These are phyloP conservation scores for Yamadazyma blattariae DNA, from an alignment of 1,139 yeast genomes.

Conservation along the genomic window DNA sequence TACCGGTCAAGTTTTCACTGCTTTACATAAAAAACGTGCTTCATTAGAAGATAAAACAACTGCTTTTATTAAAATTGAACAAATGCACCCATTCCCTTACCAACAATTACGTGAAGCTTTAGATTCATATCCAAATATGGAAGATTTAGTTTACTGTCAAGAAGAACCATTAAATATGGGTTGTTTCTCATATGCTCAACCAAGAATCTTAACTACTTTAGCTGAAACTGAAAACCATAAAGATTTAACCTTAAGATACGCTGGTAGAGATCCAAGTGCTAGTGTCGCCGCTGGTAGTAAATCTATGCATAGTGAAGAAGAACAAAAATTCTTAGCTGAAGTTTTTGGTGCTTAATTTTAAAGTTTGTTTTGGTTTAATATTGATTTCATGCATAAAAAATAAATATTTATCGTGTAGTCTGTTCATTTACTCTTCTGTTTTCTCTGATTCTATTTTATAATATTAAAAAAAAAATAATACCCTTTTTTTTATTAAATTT, in stretches of 20 bases:
- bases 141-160: constrained; percentile 95
- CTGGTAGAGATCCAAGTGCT: constrained; percentile 98
- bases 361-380: too few species aligned
- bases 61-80: constrained; percentile 88
- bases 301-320: constrained; percentile 84
- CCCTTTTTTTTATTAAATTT: too few species aligned
- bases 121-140: constrained; percentile 74
- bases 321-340: constrained; percentile 78
- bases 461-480: too few species aligned
- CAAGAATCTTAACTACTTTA: constrained; percentile 76
- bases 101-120: constrained; percentile 87
- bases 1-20: constrained; percentile 93
- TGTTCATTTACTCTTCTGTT: too few species aligned
- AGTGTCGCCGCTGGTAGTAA: constrained; percentile 98
- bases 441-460: too few species aligned
- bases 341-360: constrained; percentile 49
- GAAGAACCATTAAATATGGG: constrained; percentile 99
- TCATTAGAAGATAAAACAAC: constrained; percentile 72
- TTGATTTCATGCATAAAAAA: not conserved
- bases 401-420: not conserved
- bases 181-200: constrained; percentile 73
- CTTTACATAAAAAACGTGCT: constrained; percentile 86
- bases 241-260: constrained; percentile 66
- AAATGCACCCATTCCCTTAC: constrained; percentile 98
- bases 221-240: constrained; percentile 69